Evolutionary conservation across 2,329 filamentous ascomycete species (phyloP), one percentile per base, ranked within the genome.

Genomic region (Ophiostoma ulmi): DNA sequence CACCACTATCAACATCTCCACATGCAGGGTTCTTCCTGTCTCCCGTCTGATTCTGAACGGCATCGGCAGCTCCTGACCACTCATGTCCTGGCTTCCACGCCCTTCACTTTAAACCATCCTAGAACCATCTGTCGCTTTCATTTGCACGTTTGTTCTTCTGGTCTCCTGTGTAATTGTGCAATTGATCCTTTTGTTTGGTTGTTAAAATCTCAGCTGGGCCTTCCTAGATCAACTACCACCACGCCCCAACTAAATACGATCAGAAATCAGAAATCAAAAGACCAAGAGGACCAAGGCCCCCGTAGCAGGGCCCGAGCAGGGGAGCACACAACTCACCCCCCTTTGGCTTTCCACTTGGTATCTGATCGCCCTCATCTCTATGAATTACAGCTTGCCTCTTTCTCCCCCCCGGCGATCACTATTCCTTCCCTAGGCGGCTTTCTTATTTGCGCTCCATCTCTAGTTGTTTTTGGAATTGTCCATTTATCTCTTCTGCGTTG

Each of bases 341-440:
- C 36, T 63, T 65, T 41, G 70, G 41, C 13, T n/a, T 31, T 26
- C 61, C 38, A 64, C 14, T 58, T 44, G 64, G 22, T 58, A 68
- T 70, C 68, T 70, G 70, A 72, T 72, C 70, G 68, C 65, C 68
- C 55, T 63, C 38, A 67, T 69, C 58, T 66, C 38, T 68, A 61
- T 55, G 66, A 48, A 44, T 67, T 61, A 52, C 36, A 35, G 35
- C 61, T 35, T 68, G 52, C 52, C 52, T 58, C n/a, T 58, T 67
- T 39, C 22, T 41, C 58, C 68, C 64, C 41, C 52, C 69, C 68
- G 68, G 65, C 71, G 71, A 72, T 72, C 71, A 68, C 48, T 55
- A 66, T 64, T 20, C 48, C 68, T 31, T 35, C 22, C 44, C 67
- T 26, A 5, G 11, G 20, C 38, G 17, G 26, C 48, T 14, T 67